Evolutionary conservation across 306 rosid species (phyloP).

Genomic region (Dalbergia cultrata): DNA sequence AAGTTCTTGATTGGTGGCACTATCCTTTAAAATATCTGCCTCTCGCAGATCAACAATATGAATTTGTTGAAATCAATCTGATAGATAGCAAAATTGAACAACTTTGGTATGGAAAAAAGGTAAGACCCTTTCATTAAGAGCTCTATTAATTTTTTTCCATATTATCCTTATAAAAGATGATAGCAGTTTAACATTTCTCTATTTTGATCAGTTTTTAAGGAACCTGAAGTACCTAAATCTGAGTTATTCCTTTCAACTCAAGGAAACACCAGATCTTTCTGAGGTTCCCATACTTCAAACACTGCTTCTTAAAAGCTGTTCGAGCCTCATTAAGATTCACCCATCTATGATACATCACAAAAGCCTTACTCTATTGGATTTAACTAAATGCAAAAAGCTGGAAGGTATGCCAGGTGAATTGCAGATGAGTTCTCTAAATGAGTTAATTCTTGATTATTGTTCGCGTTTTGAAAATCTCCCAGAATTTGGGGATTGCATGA

Average conservation of each 20-base stretch:
- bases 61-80: conserved; percentile 34
- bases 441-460: not conserved
- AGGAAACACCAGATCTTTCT: too few relatives aligned
- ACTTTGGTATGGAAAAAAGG: conserved; percentile 17
- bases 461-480: not conserved
- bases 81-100: not conserved
- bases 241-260: too few relatives aligned
- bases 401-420: not conserved
- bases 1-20: not conserved
- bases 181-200: not conserved
- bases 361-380: not conserved
- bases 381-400: conserved; percentile 6
- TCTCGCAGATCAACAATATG: not conserved
- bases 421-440: not conserved
- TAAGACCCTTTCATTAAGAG: not conserved
- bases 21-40: conserved; percentile 16
- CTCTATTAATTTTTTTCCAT: not conserved
- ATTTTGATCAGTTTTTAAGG: too few relatives aligned
- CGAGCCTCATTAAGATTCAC: not conserved
- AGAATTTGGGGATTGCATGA: conserved; percentile 23
- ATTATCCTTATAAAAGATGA: too few relatives aligned
- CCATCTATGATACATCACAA: conserved; percentile 13
- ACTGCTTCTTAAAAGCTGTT: not conserved
- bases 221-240: too few relatives aligned
- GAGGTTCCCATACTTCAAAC: not conserved